These are phyloP conservation scores for Lentinus tigrinus DNA, from an alignment of 768 basidiomycete genomes.

Conservation along the genomic window DNA sequence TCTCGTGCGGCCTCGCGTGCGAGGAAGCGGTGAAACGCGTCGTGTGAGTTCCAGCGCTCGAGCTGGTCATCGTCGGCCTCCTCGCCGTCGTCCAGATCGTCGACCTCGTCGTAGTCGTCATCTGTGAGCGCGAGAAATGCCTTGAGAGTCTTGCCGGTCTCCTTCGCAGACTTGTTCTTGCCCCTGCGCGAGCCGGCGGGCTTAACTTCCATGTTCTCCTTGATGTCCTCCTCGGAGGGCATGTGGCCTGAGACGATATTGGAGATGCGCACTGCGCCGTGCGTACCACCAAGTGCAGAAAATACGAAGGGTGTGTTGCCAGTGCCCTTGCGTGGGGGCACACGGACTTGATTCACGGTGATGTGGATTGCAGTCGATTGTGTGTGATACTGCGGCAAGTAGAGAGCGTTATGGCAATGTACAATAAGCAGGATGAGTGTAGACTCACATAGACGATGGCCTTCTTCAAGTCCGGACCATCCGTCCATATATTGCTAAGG, in stretches of 20 bases:
- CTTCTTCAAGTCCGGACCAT: conserved; percentile 36
- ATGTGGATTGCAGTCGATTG: conserved; percentile 57
- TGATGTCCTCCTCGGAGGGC: neutral
- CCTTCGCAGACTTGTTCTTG: neutral
- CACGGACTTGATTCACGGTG: conserved; percentile 51
- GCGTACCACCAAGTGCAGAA: conserved; percentile 34
- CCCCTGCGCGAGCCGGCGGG: neutral
- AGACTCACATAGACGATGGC: conserved; percentile 64
- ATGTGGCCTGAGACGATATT: conserved; percentile 14
- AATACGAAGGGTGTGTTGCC: conserved; percentile 67
- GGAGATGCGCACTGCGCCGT: conserved; percentile 22
- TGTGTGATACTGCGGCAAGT: conserved; percentile 47
- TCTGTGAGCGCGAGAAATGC: neutral
- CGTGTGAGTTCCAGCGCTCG: conserved; percentile 27
- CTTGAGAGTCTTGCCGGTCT: neutral
- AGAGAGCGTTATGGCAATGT: too few relatives aligned
- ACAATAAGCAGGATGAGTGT: too few relatives aligned
- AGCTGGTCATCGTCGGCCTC: conserved; percentile 18
- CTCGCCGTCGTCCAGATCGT: conserved; percentile 9
- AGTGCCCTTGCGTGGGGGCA: conserved; percentile 53
- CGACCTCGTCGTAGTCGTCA: conserved; percentile 9
- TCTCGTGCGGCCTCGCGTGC: conserved; percentile 21
- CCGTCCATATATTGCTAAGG: conserved; percentile 57
- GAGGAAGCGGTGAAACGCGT: conserved; percentile 30
- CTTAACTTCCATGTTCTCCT: conserved; percentile 1